Evolutionary conservation across 495 filamentous ascomycete species (phyloP), one percentile per base, ranked within the genome.

Genomic region (Lichina pygmaea): DNA sequence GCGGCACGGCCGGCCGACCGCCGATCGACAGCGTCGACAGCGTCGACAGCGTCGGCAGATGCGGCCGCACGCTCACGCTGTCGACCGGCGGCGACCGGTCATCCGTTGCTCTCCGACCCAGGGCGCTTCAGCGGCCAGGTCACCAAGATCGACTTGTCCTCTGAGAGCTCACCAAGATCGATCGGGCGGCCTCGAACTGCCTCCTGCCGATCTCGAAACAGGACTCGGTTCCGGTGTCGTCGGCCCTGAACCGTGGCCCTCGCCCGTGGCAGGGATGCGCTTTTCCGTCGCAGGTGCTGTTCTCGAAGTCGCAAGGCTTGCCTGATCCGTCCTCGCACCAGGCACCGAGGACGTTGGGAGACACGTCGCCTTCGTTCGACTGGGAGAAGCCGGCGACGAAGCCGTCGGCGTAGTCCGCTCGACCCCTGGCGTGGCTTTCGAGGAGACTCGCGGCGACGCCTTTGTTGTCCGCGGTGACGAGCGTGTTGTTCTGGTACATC

Each of bases 321-420:
- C 55, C 55, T 11, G 49, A 47, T 6, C 58, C 61, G 43, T 54
- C 59, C 42, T 63, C 62, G 46, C 62, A 65, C 44, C 54, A 65
- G 8, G 62, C 62, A 1, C 89, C 89, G 6, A 81, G 68, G 5
- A 86, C 71, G 53, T 94, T 97, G 2, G 89, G 89, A 34, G 73
- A 78, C 0, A 84, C 92, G 52, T 97, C 89, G 5, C 89, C 89
- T 33, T 94, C 85, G 54, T 80, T 94, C 0, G 89, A 75, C 57
- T 94, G 89, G 0, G 85, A 91, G 56, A 97, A 97, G 9, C 84
- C 86, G 2, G 91, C 82, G 13, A 97, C 78, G 50, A 85, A 92
- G n/a, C 66, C 68, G 24, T 24, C 24, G 24, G 24, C 24, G 24
- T 24, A 24, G 24, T 24, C 24, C 24, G 24, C 24, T 24, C 24